Percentiles rank a stretch among this genome's conserved stretches.
Conservation (phyloP, 768 basidiomycete species). For the Collybia sp. region DNA sequence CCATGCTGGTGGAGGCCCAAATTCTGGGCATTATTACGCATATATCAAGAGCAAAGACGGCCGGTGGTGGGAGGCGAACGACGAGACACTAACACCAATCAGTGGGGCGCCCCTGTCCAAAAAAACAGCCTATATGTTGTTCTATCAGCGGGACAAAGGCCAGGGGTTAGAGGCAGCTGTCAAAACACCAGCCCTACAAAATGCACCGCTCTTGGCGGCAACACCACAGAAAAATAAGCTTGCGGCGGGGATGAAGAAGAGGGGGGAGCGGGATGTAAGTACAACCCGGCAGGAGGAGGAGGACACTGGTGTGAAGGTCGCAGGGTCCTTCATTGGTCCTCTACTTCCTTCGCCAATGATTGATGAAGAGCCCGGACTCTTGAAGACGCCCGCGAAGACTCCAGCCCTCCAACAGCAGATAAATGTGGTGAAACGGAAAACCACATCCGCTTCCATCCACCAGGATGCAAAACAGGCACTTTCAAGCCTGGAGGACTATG, state of each 20-base stretch:
- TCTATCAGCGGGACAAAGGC: constrained; percentile 83
- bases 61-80: constrained; percentile 92
- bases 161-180: constrained; percentile 67
- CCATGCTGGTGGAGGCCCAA: constrained; percentile 89
- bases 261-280: constrained; percentile 23
- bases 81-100: constrained; percentile 60
- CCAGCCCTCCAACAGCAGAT: constrained; percentile 19
- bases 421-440: constrained; percentile 39
- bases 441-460: constrained; percentile 30
- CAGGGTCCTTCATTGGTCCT: constrained; percentile 60
- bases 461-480: constrained; percentile 23
- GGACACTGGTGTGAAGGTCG: constrained; percentile 46
- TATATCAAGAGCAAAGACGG: constrained; percentile 68
- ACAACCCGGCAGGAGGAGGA: constrained; percentile 26
- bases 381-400: constrained; percentile 16
- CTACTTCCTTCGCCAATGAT: constrained; percentile 41
- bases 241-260: constrained; percentile 48
- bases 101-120: constrained; percentile 46
- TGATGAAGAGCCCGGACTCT: constrained; percentile 6
- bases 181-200: constrained; percentile 21
- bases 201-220: constrained; percentile 1
- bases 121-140: constrained; percentile 89
- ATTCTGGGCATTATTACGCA: constrained; percentile 94
- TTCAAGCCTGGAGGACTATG: constrained; percentile 18
- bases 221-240: constrained; percentile 32